Base-by-base conservation (phyloP, 345 rosid species). In the Acer saccharum region DNA sequence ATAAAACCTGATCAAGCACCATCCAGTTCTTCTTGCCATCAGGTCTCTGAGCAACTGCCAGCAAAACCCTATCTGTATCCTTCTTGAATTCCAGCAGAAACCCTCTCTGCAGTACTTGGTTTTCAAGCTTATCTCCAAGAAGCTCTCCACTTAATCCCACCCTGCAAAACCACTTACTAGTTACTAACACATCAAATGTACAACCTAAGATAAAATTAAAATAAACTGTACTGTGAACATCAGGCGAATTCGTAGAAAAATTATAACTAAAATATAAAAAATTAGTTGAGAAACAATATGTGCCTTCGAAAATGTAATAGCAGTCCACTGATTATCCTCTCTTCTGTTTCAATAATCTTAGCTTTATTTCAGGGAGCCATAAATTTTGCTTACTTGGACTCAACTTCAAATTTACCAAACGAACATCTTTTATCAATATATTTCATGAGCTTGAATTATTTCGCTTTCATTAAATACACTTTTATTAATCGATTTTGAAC, bases 11-110 rank as follows among this genome's bases (percentile, higher is more conserved):
- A 92, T 95, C 99, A 80, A 84, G 82, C 89, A 95, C 99, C 91
- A 95, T 92, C 99, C 99, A 95, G 35, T 95, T 95, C 90, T 92
- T 93, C 85, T 95, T 95, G 73, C 99, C 97, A 85, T 93, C 99
- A 68, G 89, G 97, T 84, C 87, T 85, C 89, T 89, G 94, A 63
- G 91, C 85, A 66, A 95, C 95, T 12, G 97, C 99, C 50, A 93
- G 85, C 79, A 92, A 80, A 25, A 91, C 82, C 62, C 93, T 92
- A 4, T 91, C 99, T 0, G 94, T 39, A 54, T 95, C 97, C 85
- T 93, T 95, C 90, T 85, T 91, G 85, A 92, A 93, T 87, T 95
- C 99, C 82, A 95, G 83, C 84, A 93, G 88, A 71, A 89, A 76
- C 58, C 99, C 99, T 64, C 91, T 84, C 79, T 82, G 82, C 54